These are phyloP conservation scores for Zopfia rhizophila DNA, from an alignment of 2,329 filamentous ascomycete species.

Conservation along the genomic window DNA sequence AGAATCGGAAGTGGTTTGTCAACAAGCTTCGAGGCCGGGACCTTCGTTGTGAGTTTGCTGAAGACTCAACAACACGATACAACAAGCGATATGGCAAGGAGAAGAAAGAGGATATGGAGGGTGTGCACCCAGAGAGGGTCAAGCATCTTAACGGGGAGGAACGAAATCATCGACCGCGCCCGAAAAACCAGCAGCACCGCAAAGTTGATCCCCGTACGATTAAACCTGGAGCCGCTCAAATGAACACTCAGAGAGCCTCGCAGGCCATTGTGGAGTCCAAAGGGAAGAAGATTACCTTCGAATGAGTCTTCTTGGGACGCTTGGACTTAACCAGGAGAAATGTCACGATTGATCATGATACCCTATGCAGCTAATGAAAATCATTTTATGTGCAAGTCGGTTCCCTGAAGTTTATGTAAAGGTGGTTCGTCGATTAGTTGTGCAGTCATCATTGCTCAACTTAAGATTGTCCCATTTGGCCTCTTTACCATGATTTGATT, in stretches of 20 bases:
- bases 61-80: constrained; percentile 88
- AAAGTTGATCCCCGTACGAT: constrained; percentile 59
- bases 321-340: no score
- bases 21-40: constrained; percentile 83
- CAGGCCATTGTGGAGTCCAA: constrained; percentile 81
- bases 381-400: no score
- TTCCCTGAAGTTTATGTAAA: no score
- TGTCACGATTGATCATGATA: no score
- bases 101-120: constrained; percentile 50
- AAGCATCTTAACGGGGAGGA: constrained; percentile 40
- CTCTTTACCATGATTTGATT: no score
- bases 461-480: no score
- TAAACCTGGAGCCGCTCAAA: constrained; percentile 55
- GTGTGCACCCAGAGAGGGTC: constrained; percentile 42
- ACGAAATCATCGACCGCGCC: constrained; percentile 36
- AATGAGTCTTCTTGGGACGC: no score
- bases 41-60: constrained; percentile 90
- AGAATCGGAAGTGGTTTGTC: constrained; percentile 77
- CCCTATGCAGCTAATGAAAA: no score
- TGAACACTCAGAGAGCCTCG: constrained; percentile 70
- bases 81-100: constrained; percentile 93
- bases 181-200: constrained; percentile 38
- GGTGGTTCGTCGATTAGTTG: no score
- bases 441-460: no score
- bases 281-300: constrained; percentile 86